Evolutionary conservation across 495 filamentous ascomycete genomes (phyloP), one percentile per base, ranked within the genome.

Genomic region (Parachaetomium inaequale): DNA sequence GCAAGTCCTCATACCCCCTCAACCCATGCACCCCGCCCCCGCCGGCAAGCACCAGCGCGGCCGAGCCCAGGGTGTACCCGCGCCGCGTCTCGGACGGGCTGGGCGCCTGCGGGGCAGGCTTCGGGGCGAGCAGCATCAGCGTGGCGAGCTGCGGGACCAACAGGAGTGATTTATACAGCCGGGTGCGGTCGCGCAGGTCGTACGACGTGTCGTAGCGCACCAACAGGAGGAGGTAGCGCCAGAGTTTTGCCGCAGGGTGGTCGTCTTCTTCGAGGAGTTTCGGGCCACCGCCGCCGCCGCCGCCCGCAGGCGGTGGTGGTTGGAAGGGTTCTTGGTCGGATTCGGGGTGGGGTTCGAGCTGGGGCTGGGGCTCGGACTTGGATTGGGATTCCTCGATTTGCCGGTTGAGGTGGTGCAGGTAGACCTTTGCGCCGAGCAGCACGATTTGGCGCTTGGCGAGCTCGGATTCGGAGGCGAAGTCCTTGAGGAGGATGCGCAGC

Each of bases 181-280:
- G 83, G 2, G 92, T 85, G 23, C 94, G 89, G 68, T 97, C 94
- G 42, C 94, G 91, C 5, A 98, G 85, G 69, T 96, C 92, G 72
- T 97, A 98, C 4, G 93, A 96, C 0, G 87, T 89, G 65, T 96
- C 93, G 69, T 98, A 98, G 62, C 94, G 85, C 14, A 87, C 88
- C 7, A 98, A 82, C 36, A 93, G 84, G 6, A 94, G 79, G 49
- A 93, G 85, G 69, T 98, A 95, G 23, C 82, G 81, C 86, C 90
- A 97, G 15, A 98, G 82, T 23, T 88, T 76, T 7, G 85, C 83
- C 49, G 93, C 86, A 0, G 88, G 87, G 67, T 90, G 85, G 43
- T 82, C 78, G 36, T 85, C 79, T 62, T 84, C 78, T 53, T 79
- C 76, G 12, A 72, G 63, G 8, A 67, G 65, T 52, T 68, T 69